Conservation (phyloP, 2,329 filamentous ascomycete genomes). For the Neocatenulostroma microsporum region DNA sequence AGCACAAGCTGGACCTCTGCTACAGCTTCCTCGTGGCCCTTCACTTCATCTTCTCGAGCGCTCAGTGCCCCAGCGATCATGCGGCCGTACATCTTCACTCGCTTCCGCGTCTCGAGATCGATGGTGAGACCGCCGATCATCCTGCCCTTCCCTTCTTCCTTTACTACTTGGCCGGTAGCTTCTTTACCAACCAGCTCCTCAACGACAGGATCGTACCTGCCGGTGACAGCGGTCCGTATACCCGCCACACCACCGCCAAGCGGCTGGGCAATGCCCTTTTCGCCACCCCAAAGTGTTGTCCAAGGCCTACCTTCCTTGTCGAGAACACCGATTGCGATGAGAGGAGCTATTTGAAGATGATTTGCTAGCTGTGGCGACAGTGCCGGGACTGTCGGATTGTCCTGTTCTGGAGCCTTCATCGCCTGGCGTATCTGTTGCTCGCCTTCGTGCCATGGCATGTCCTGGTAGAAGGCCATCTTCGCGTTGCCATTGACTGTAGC, state of each 20-base stretch:
- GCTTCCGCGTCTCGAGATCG: slow-evolving; percentile 58
- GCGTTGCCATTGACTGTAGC: no score
- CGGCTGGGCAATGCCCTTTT: slow-evolving; percentile 57
- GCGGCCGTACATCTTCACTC: slow-evolving; percentile 65
- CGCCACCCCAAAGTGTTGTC: slow-evolving; percentile 70
- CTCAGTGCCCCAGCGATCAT: slow-evolving; percentile 57
- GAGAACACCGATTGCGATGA: slow-evolving; percentile 66
- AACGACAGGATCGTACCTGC: slow-evolving; percentile 61
- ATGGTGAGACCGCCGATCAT: slow-evolving; percentile 57
- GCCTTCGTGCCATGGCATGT: slow-evolving; percentile 54
- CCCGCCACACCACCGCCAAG: slow-evolving; percentile 58
- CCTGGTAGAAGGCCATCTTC: slow-evolving; percentile 39
- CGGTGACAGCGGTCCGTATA: slow-evolving; percentile 54
- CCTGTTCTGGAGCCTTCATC: slow-evolving; percentile 49
- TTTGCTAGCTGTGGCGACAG: slow-evolving; percentile 55
- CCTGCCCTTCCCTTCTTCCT: slow-evolving; percentile 34
- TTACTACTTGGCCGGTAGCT: slow-evolving; percentile 38
- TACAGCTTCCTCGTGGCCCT: slow-evolving; percentile 21
- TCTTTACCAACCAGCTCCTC: slow-evolving; percentile 49
- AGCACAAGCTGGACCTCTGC: slow-evolving; percentile 53
- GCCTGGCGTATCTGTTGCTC: slow-evolving; percentile 58
- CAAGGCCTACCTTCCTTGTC: slow-evolving; percentile 61
- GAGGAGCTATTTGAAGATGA: slow-evolving; percentile 54
- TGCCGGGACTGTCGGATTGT: slow-evolving; percentile 61
- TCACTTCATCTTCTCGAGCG: slow-evolving; percentile 27